A percentile compares a stretch with the other conserved stretches of the same genome.
phyloP scores from a whole-genome alignment of 2,329 filamentous ascomycete species.

The Phaeosphaeria sp. region DNA sequence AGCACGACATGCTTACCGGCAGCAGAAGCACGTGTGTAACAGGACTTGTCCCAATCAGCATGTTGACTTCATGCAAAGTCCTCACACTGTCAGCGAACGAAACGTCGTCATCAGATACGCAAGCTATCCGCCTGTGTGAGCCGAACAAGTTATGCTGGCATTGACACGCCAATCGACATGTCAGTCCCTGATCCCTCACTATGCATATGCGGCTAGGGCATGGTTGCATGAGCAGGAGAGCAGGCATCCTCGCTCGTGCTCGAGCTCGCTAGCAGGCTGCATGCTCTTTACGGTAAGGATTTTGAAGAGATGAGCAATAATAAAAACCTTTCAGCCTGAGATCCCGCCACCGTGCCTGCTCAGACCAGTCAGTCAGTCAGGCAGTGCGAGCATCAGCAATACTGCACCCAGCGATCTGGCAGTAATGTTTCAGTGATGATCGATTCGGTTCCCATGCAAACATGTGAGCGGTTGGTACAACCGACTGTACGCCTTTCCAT shows the following conservation, averaged over 20 bases:
- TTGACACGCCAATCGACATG: conserved; percentile 24
- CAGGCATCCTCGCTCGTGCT: conserved; percentile 37
- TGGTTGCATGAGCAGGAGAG: conserved; percentile 42
- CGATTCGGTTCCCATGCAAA: conserved; percentile 1
- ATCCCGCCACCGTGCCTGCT: conserved; percentile 24
- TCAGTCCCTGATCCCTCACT: conserved; percentile 34
- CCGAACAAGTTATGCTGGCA: conserved; percentile 19
- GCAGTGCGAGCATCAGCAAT: background rate
- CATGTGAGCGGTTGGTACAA: background rate
- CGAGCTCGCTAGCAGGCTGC: conserved; percentile 26
- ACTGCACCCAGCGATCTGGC: background rate
- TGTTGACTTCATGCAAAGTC: background rate
- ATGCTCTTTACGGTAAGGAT: conserved; percentile 14
- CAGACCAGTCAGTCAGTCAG: conserved; percentile 2
- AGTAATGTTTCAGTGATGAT: background rate
- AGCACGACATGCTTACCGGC: conserved; percentile 14
- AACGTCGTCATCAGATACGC: conserved; percentile 16
- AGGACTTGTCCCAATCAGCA: conserved; percentile 3
- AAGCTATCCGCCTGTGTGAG: conserved; percentile 21
- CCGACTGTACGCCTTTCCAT: background rate
- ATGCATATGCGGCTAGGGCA: conserved; percentile 48
- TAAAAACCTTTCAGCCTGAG: conserved; percentile 23
- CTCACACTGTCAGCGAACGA: background rate
- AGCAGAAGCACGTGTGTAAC: conserved; percentile 16
- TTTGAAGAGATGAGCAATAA: conserved; percentile 13